Conservation (phyloP, 352 stramenopile species). For the Pseudoperonospora humuli region DNA sequence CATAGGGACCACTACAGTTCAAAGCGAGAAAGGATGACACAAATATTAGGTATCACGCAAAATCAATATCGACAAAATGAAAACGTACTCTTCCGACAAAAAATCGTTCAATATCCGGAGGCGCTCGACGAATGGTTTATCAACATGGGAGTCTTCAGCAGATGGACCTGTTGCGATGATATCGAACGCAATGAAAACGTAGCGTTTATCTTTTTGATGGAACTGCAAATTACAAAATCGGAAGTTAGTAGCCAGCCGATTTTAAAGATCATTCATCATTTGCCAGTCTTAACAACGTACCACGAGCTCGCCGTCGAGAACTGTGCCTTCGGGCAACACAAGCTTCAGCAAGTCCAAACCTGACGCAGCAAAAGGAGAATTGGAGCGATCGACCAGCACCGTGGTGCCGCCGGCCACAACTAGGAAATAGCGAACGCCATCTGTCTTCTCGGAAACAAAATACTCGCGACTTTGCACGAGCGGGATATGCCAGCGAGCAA, state of each 20-base stretch:
- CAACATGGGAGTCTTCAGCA: conserved; percentile 62
- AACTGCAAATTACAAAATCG: conserved; percentile 35
- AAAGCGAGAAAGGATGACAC: conserved; percentile 1
- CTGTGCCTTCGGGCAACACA: conserved; percentile 77
- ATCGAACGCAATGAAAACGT: conserved; percentile 88
- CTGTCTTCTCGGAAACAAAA: conserved; percentile 88
- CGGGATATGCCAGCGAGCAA: conserved; percentile 86
- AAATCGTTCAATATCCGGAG: conserved; percentile 79
- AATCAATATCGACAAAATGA: background rate
- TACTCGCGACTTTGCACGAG: conserved; percentile 81
- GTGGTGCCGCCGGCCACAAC: conserved; percentile 64
- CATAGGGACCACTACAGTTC: conserved; percentile 52
- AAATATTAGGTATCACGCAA: background rate
- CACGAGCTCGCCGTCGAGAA: conserved; percentile 86
- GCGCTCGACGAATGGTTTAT: conserved; percentile 75
- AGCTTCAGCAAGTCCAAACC: conserved; percentile 71
- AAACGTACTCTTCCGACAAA: conserved; percentile 67
- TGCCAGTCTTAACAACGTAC: conserved; percentile 25
- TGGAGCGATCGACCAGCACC: conserved; percentile 72
- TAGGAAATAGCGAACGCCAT: conserved; percentile 88
- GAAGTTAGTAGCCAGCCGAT: conserved; percentile 3
- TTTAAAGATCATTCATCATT: background rate
- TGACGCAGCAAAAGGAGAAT: conserved; percentile 68
- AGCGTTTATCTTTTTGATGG: conserved; percentile 72
- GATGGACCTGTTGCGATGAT: conserved; percentile 78